These are phyloP conservation scores for Didymella glomerata DNA, from an alignment of 2,329 filamentous ascomycete genomes.

Conservation along the genomic window DNA sequence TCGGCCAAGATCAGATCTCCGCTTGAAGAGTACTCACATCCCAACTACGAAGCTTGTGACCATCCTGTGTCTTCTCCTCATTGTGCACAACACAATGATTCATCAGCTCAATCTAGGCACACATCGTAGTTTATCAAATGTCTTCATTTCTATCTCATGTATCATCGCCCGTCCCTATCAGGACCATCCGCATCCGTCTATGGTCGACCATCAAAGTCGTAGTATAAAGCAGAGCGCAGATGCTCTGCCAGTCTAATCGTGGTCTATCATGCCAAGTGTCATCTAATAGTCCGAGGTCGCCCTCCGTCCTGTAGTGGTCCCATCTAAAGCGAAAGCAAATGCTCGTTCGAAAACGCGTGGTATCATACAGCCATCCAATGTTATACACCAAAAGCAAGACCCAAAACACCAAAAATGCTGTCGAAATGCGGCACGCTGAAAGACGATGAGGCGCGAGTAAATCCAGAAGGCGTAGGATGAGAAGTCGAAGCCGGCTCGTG, in stretches of 20 bases:
- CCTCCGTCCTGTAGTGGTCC: slow-evolving; percentile 18
- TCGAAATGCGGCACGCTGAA: slow-evolving; percentile 18
- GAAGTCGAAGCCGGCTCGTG: slow-evolving; percentile 6
- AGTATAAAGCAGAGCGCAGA: slow-evolving; percentile 1
- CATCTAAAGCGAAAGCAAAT: slow-evolving; percentile 27
- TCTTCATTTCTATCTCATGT: not conserved
- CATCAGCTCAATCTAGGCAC: not conserved
- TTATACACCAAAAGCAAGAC: slow-evolving; percentile 20
- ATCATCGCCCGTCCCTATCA: slow-evolving; percentile 1
- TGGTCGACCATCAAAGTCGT: slow-evolving; percentile 3
- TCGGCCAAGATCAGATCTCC: slow-evolving; percentile 11
- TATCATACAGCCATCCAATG: slow-evolving; percentile 26
- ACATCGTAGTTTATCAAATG: not conserved
- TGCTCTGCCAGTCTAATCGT: slow-evolving; percentile 17
- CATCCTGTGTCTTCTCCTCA: not conserved
- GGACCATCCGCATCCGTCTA: slow-evolving; percentile 3
- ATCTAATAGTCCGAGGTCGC: slow-evolving; percentile 11
- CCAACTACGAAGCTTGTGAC: not conserved
- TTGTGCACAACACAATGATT: not conserved
- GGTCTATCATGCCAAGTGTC: slow-evolving; percentile 13
- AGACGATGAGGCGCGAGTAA: slow-evolving; percentile 6
- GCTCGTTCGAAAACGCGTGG: slow-evolving; percentile 18
- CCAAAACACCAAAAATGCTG: slow-evolving; percentile 30
- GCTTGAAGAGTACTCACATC: slow-evolving; percentile 6
- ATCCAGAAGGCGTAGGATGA: slow-evolving; percentile 12